These are phyloP conservation scores for Rhizoctonia solani DNA, from an alignment of 1,284 basidiomycete species.

Conservation along the genomic window DNA sequence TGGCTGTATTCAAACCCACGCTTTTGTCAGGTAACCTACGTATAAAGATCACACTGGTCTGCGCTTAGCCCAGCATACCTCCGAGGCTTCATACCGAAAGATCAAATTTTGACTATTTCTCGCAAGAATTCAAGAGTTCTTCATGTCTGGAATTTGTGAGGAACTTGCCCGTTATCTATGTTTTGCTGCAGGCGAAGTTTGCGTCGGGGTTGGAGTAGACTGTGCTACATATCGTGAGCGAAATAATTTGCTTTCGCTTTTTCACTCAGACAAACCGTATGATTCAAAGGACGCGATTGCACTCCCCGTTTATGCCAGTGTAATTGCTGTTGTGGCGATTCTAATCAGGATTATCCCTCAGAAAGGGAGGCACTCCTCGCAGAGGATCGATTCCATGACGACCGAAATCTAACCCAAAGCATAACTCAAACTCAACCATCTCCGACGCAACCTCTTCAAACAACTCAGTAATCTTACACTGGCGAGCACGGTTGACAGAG, in stretches of 20 bases:
- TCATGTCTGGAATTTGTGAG: background rate
- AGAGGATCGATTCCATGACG: slow-evolving; percentile 3
- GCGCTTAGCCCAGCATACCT: too few species aligned
- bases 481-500: background rate
- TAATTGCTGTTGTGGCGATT: slow-evolving; percentile 6
- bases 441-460: background rate
- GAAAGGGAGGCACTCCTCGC: slow-evolving; percentile 20
- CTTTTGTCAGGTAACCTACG: too few species aligned
- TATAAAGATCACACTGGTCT: too few species aligned
- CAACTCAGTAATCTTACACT: background rate
- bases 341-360: slow-evolving; percentile 10
- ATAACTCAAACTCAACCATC: slow-evolving; percentile 2
- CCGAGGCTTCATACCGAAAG: too few species aligned
- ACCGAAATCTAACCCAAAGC: background rate
- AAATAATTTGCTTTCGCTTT: background rate
- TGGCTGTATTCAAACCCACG: background rate
- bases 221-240: slow-evolving; percentile 21
- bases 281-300: slow-evolving; percentile 3
- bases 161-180: slow-evolving; percentile 2
- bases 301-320: slow-evolving; percentile 12
- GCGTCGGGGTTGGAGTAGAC: slow-evolving; percentile 9
- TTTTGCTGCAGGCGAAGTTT: background rate
- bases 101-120: too few species aligned
- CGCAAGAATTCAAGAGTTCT: too few species aligned
- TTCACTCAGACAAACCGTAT: background rate